These are phyloP conservation scores for Ustilago loliicola DNA, from an alignment of 1,284 basidiomycete genomes.

Conservation along the genomic window DNA sequence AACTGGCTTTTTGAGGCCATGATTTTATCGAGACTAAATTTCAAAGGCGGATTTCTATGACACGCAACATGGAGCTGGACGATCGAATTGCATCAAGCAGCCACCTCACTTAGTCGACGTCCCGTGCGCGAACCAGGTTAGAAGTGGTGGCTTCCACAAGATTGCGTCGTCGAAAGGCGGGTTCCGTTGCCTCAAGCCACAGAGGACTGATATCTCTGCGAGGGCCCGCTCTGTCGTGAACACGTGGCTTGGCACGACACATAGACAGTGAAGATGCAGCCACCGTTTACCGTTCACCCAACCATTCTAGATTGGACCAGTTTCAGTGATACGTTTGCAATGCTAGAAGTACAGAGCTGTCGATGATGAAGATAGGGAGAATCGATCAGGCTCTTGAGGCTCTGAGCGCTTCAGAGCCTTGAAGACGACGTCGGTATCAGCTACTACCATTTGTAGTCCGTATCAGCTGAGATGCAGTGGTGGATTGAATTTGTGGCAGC, in stretches of 20 bases:
- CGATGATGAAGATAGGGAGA: background rate
- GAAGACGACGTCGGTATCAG: background rate
- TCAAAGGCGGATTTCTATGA: background rate
- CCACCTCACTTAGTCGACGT: background rate
- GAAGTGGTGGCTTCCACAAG: background rate
- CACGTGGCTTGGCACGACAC: background rate
- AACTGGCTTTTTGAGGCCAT: background rate
- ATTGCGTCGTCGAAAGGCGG: background rate
- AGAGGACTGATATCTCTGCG: background rate
- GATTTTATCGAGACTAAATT: background rate
- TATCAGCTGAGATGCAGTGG: too few relatives aligned
- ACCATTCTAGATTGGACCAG: background rate
- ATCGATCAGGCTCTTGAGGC: too few relatives aligned
- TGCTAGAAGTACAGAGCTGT: background rate
- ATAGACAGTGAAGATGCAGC: background rate
- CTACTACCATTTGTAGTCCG: too few relatives aligned
- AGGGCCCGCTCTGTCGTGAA: background rate
- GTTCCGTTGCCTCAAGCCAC: background rate
- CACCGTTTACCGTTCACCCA: too few relatives aligned
- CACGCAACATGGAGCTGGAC: too few relatives aligned
- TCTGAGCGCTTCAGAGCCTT: too few relatives aligned
- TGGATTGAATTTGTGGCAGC: background rate
- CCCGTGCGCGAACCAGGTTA: background rate
- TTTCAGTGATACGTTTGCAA: background rate
- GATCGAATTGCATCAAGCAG: background rate